Percentiles rank a stretch among this genome's conserved stretches.
phyloP scores from a whole-genome alignment of 2,329 filamentous ascomycete genomes.

The Berkeleyomyces rouxiae region DNA sequence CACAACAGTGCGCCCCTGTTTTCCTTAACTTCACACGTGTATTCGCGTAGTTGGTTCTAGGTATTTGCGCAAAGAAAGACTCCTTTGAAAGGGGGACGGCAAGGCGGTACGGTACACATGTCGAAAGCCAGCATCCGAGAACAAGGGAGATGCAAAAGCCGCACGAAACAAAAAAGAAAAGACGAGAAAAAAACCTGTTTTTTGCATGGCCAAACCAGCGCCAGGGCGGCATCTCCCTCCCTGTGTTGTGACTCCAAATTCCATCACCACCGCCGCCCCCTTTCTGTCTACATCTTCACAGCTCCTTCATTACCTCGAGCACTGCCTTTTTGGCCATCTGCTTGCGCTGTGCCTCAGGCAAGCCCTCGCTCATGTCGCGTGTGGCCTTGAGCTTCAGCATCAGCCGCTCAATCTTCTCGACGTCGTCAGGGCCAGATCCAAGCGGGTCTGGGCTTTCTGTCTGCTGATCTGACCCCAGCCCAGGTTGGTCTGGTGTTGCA shows the following conservation, averaged over 20 bases:
- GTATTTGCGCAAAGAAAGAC: no score
- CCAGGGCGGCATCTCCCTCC: not conserved
- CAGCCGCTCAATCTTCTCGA: slow-evolving; percentile 44
- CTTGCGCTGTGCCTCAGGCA: slow-evolving; percentile 44
- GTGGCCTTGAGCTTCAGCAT: slow-evolving; percentile 48
- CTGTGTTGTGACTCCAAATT: not conserved
- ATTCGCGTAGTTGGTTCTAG: no score
- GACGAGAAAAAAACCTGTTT: no score
- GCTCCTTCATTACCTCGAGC: slow-evolving; percentile 45
- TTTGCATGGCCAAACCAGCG: no score
- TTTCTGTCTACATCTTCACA: slow-evolving; percentile 20
- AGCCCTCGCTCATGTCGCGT: slow-evolving; percentile 39
- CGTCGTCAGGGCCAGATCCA: slow-evolving; percentile 29
- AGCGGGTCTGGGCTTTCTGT: slow-evolving; percentile 21
- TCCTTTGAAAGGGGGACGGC: no score
- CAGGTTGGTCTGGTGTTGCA: not conserved
- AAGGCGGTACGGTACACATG: no score
- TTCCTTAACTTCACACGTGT: no score
- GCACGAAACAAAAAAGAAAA: no score
- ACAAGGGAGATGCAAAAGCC: no score
- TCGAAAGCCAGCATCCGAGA: no score
- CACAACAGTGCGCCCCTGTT: no score
- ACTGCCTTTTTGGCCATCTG: slow-evolving; percentile 45
- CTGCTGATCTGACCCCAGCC: slow-evolving; percentile 14
- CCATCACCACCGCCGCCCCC: not conserved